Percentiles rank a stretch among this genome's conserved stretches.
Conservation (phyloP, 169 alveolate genomes). For the Perkinsus chesapeaki region DNA sequence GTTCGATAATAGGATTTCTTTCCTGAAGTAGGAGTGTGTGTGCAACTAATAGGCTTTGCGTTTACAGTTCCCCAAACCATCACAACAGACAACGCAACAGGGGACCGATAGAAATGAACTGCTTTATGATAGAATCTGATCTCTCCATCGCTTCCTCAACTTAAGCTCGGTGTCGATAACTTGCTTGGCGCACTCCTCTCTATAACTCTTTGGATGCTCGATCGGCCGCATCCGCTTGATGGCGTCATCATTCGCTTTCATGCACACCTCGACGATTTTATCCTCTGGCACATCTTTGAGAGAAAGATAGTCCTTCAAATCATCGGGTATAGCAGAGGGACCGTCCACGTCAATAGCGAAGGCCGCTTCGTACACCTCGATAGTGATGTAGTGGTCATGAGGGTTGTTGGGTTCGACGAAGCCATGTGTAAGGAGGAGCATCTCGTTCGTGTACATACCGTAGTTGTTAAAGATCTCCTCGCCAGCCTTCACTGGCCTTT, state of each 20-base stretch:
- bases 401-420: neutral
- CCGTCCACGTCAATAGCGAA: neutral
- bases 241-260: neutral
- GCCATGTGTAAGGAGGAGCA: neutral
- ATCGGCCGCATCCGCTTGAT: neutral
- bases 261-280: neutral
- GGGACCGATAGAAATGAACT: neutral
- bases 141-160: neutral
- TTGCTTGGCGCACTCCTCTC: neutral
- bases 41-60: neutral
- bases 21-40: neutral
- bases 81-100: neutral
- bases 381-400: neutral
- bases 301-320: neutral
- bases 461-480: neutral
- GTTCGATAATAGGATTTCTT: neutral
- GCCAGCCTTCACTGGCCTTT: neutral
- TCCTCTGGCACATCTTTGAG: neutral
- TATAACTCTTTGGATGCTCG: neutral
- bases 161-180: neutral
- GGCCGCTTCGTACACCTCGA: neutral
- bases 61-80: no score
- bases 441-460: neutral
- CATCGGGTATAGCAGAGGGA: neutral
- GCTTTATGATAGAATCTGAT: neutral